Evolutionary conservation across 768 basidiomycete genomes (phyloP), one percentile per base, ranked within the genome.

Genomic region (Kwoniella sp.): DNA sequence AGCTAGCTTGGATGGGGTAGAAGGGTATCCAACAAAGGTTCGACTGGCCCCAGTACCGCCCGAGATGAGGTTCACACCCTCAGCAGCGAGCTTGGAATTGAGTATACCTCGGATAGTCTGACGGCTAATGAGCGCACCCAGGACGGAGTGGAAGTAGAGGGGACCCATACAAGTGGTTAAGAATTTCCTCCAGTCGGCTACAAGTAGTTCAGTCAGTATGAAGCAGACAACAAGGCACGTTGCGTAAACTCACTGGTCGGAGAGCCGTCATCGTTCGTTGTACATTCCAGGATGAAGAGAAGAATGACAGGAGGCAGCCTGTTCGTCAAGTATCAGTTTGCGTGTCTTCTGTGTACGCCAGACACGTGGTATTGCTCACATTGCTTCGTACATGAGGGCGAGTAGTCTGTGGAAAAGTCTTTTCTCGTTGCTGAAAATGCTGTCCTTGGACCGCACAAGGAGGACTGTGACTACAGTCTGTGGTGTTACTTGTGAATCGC

Each of bases 351-450:
- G 13, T 34, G 34, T 34, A 5, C 34, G 11, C 38, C 9, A 41
- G 11, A 41, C n/a, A 34, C 31, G 34, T 8, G n/a, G 5, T 15
- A 15, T n/a, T 45, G 55, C 61, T 48, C 23, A 62, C 61, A 62
- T 62, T 12, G 61, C 53, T 34, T 62, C 61, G 28, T 54, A 54
- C 52, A 62, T 62, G 34, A 62, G 30, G 9, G 61, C 52, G 25
- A 62, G 28, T n/a, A 62, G 26, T 23, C 29, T 38, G 30, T 48
- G 52, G 25, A 62, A 55, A 2, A 62, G n/a, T 20, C 53, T 54
- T 0, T 45, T 54, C 52, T 62, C 61, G n/a, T 55, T 54, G 28
- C 26, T 22, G 30, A 62, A 62, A 8, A 62, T 25, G 31, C 61
- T 62, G 15, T 62, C 52, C 26, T 62, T 62, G 23, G 52, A 54